Conservation (phyloP, 2,329 filamentous ascomycete genomes). For the Clarireedia monteithiana region DNA sequence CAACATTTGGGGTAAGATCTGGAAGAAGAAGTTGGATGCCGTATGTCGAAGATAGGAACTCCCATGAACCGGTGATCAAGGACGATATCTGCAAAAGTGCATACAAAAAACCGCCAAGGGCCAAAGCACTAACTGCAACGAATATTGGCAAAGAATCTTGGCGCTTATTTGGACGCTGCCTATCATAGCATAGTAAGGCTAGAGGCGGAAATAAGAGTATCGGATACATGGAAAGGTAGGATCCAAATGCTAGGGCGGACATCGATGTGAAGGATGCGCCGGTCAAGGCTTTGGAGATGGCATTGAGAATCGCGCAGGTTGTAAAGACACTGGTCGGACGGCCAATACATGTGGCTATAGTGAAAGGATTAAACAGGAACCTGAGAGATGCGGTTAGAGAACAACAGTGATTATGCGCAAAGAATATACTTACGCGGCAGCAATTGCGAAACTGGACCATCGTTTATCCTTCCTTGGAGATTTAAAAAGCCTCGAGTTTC, state of each 20-base stretch:
- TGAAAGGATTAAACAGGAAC: constrained; percentile 92
- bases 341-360: constrained; percentile 81
- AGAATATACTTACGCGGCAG: constrained; percentile 56
- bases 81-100: constrained; percentile 65
- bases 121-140: constrained; percentile 41
- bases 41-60: constrained; percentile 84
- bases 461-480: constrained; percentile 67
- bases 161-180: constrained; percentile 28
- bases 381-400: constrained; percentile 35
- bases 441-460: constrained; percentile 69
- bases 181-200: constrained; percentile 72
- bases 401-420: not conserved
- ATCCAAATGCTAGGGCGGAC: constrained; percentile 76
- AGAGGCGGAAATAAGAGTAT: constrained; percentile 78
- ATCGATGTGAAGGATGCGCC: constrained; percentile 70
- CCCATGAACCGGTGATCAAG: constrained; percentile 72
- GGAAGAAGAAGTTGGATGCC: constrained; percentile 85
- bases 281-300: constrained; percentile 70
- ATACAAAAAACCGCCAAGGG: constrained; percentile 48
- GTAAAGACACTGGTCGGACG: constrained; percentile 86
- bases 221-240: constrained; percentile 90
- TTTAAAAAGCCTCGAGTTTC: constrained; percentile 65
- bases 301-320: constrained; percentile 77
- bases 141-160: constrained; percentile 40
- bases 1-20: constrained; percentile 89